Evolutionary conservation across 2,329 filamentous ascomycete genomes (phyloP).

Genomic region (Ceratocystis lukuohia): DNA sequence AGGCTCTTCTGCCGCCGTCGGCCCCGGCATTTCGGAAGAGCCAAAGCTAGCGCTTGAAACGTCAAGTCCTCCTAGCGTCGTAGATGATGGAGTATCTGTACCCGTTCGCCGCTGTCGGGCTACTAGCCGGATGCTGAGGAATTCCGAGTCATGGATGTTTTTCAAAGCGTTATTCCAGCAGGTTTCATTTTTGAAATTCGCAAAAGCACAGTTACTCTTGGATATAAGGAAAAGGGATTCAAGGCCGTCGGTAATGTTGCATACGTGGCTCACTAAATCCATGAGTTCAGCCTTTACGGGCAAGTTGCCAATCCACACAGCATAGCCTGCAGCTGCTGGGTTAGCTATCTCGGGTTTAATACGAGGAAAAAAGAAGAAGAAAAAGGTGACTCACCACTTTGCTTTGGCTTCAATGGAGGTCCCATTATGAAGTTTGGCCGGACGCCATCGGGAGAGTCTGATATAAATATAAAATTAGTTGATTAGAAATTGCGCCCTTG

Average conservation of each 20-base stretch:
- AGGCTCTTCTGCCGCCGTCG: neutral
- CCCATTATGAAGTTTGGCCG: conserved; percentile 5
- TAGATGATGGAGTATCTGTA: neutral
- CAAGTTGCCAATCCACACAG: conserved; percentile 91
- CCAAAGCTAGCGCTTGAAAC: neutral
- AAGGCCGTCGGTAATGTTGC: conserved; percentile 60
- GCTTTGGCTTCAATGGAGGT: conserved; percentile 11
- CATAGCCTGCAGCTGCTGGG: conserved; percentile 49
- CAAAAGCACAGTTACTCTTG: conserved; percentile 94
- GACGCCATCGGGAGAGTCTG: neutral
- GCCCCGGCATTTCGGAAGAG: neutral
- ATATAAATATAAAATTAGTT: neutral
- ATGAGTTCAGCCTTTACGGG: conserved; percentile 71
- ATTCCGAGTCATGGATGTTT: conserved; percentile 80
- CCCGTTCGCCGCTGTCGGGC: conserved; percentile 57
- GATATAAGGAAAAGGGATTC: conserved; percentile 89
- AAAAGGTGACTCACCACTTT: conserved; percentile 6
- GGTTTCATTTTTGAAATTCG: conserved; percentile 76
- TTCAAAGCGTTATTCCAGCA: conserved; percentile 65
- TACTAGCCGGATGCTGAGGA: conserved; percentile 72
- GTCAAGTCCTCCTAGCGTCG: neutral
- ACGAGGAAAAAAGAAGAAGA: no score
- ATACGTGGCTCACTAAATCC: conserved; percentile 82
- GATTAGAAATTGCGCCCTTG: neutral
- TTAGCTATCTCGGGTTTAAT: conserved; percentile 3